Base-by-base conservation (phyloP, 345 rosid genomes). In the Aethionema arabicum region DNA sequence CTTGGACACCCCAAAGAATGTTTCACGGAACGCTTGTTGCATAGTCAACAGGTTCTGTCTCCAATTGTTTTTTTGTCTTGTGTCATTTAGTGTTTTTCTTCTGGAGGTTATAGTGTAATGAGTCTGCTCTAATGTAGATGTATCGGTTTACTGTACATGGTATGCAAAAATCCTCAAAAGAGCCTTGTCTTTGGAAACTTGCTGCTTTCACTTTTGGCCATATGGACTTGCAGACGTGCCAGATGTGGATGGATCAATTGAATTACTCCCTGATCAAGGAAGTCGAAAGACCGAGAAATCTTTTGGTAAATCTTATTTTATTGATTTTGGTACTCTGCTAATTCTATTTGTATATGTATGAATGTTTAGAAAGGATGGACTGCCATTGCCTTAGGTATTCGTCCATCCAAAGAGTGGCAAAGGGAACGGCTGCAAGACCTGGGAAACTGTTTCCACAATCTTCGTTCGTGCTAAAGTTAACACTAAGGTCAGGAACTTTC, bases 401-500 rank as follows among this genome's bases (percentile, higher is more conserved):
- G 76, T 92, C 56, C 79, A 92, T 80, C 98, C 98, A 12, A 69
- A 54, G 83, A 92, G 96, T 65, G 98, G 98, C 65, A 92, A 89
- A 72, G 84, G 75, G 49, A 81, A 70, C 76, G 96, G 95, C 51
- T 27, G 66, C 59, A 77, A 51, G 63, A 80, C 77, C 31, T 92
- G 96, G 98, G 95, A 85, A 70, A 77, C 76, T 32, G 91, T 92
- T 61, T 83, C 93, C 74, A 85, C 90, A 51, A 73, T 92, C 50
- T 92, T 92, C 66, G 50, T 66, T 6, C 80, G 69, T 44, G 91
- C 98, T 49, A 80, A 81, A 70, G 79, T 92, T 51, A 75, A 76
- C 52, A 81, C 91, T 0, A 85, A 83, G 90, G 98, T 92, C 50
- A 65, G 41, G 2, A 21, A 21, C 2, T 27, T 40, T 51, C 57